These are phyloP conservation scores for Avicennia marina DNA, from an alignment of 257 asterid genomes.

Conservation along the genomic window DNA sequence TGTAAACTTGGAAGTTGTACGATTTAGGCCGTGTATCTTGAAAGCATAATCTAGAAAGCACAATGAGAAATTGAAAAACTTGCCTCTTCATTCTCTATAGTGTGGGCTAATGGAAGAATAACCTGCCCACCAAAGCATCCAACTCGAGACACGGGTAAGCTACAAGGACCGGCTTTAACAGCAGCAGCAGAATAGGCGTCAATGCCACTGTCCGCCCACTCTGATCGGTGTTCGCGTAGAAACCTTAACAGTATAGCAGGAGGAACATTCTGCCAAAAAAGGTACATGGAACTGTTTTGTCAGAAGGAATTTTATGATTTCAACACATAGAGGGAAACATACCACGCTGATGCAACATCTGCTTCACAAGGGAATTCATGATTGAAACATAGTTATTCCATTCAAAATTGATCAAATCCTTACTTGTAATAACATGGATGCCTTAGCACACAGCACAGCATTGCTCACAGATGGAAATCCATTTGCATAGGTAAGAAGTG, in stretches of 20 bases:
- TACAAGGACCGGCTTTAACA: slow-evolving; percentile 75
- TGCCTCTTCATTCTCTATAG: slow-evolving; percentile 97
- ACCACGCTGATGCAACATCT: too few species aligned
- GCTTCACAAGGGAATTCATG: too few species aligned
- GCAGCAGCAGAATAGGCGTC: slow-evolving; percentile 94
- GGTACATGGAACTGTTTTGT: too few species aligned
- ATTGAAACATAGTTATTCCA: too few species aligned
- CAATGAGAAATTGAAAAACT: slow-evolving; percentile 5
- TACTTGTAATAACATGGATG: slow-evolving; percentile 93
- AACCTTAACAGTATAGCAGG: slow-evolving; percentile 86
- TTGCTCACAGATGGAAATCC: slow-evolving; percentile 76
- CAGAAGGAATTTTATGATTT: too few species aligned
- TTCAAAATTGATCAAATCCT: not conserved
- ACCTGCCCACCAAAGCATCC: slow-evolving; percentile 91
- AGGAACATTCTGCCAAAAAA: slow-evolving; percentile 65
- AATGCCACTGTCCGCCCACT: slow-evolving; percentile 94
- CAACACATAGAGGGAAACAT: too few species aligned
- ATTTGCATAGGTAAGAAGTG: slow-evolving; percentile 51
- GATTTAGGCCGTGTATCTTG: not conserved
- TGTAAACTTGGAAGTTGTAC: too few species aligned
- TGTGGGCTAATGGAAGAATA: slow-evolving; percentile 93
- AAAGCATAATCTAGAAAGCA: not conserved
- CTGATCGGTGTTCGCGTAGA: slow-evolving; percentile 91
- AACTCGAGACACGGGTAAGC: slow-evolving; percentile 61
- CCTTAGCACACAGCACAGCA: slow-evolving; percentile 87